Evolutionary conservation across 2,329 filamentous ascomycete genomes (phyloP).

Genomic region (Neoascochyta sp.): DNA sequence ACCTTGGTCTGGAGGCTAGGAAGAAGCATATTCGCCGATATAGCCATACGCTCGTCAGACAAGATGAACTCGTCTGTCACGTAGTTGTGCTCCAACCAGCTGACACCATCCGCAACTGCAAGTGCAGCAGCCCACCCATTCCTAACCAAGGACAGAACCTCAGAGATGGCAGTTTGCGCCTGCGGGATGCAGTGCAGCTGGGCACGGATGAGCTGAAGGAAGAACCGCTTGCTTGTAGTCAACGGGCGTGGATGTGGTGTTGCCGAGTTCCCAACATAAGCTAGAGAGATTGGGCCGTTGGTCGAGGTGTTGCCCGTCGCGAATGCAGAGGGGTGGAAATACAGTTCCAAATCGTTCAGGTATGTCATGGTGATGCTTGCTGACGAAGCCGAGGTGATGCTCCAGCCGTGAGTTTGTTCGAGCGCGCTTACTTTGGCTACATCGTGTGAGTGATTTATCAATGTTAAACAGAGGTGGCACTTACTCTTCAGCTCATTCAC

Average conservation of each 20-base stretch:
- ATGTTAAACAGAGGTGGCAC: slow-evolving; percentile 16
- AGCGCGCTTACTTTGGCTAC: slow-evolving; percentile 63
- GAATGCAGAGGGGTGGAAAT: slow-evolving; percentile 66
- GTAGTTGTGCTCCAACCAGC: slow-evolving; percentile 59
- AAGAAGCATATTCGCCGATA: slow-evolving; percentile 62
- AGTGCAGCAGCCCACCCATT: slow-evolving; percentile 64
- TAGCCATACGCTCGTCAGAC: slow-evolving; percentile 61
- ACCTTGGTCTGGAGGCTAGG: slow-evolving; percentile 65
- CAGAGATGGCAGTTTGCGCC: slow-evolving; percentile 53
- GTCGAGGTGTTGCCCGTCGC: slow-evolving; percentile 41
- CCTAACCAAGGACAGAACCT: slow-evolving; percentile 59
- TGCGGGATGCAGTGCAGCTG: slow-evolving; percentile 62
- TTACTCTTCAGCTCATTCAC: slow-evolving; percentile 74
- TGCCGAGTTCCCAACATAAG: slow-evolving; percentile 62
- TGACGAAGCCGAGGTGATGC: slow-evolving; percentile 60
- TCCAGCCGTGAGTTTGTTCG: slow-evolving; percentile 67
- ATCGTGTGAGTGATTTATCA: too few species aligned
- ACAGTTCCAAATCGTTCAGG: slow-evolving; percentile 66
- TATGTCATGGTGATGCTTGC: slow-evolving; percentile 68
- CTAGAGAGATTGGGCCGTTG: slow-evolving; percentile 59
- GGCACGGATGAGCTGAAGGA: slow-evolving; percentile 68
- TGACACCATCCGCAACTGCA: slow-evolving; percentile 58
- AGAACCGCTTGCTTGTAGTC: slow-evolving; percentile 69
- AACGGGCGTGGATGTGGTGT: slow-evolving; percentile 53
- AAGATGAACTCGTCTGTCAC: slow-evolving; percentile 62